These are phyloP conservation scores for Irineochytrium annulatum DNA, from an alignment of 192 early-diverging fungal species.

Conservation along the genomic window DNA sequence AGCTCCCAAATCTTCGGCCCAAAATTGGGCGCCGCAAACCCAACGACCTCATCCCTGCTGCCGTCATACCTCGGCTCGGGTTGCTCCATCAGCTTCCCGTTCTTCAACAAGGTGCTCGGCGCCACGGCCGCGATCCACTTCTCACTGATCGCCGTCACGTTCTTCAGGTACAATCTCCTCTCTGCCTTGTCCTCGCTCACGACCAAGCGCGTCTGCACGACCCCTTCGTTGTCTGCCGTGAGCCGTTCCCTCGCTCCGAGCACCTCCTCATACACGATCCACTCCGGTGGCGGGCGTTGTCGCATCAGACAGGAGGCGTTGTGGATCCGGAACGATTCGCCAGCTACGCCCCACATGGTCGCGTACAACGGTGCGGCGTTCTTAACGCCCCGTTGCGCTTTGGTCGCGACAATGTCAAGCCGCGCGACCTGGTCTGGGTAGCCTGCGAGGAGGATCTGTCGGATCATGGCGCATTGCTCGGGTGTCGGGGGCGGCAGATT, in stretches of 20 bases:
- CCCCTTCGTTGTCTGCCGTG: constrained; percentile 51
- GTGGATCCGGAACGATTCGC: constrained; percentile 68
- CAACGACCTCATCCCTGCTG: constrained; percentile 33
- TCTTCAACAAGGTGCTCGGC: constrained; percentile 62
- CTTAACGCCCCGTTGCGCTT: constrained; percentile 23
- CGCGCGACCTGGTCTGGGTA: constrained; percentile 92
- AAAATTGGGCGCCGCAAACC: constrained; percentile 39
- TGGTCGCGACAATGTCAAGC: constrained; percentile 37
- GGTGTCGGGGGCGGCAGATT: constrained; percentile 43
- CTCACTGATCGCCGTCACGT: constrained; percentile 68
- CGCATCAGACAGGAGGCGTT: constrained; percentile 31
- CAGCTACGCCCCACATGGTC: constrained; percentile 40
- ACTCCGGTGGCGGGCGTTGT: constrained; percentile 42
- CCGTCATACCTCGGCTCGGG: constrained; percentile 66
- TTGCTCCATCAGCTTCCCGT: constrained; percentile 70
- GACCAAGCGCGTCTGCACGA: constrained; percentile 63
- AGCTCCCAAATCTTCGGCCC: constrained; percentile 56
- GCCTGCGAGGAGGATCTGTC: constrained; percentile 83
- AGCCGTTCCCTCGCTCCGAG: constrained; percentile 46
- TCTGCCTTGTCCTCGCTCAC: constrained; percentile 16
- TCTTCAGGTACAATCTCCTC: constrained; percentile 62
- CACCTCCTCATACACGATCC: constrained; percentile 53
- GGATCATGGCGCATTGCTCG: constrained; percentile 63
- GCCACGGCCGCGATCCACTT: constrained; percentile 80
- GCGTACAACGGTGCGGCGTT: constrained; percentile 39